Evolutionary conservation across 768 basidiomycete genomes (phyloP), one percentile per base, ranked within the genome.

Genomic region (Hortiboletus campestris): DNA sequence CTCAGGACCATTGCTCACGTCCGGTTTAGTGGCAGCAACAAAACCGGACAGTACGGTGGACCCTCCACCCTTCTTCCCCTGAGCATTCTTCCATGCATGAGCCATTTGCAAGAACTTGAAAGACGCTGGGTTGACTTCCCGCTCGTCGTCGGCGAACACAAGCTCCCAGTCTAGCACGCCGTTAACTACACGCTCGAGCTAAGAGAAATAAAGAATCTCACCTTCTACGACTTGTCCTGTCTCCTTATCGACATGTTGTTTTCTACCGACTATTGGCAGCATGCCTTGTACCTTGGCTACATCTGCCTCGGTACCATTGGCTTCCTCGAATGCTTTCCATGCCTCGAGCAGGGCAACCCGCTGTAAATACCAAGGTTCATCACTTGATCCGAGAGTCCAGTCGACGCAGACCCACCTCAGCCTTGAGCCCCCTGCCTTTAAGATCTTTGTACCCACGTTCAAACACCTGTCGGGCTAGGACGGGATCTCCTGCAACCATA

Each of bases 31-130:
- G 13, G 82, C 77, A 58, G 80, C 67, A 22, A 78, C 76, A 51
- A 84, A 83, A 10, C 80, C 81, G 29, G 82, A 78, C 41, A 80
- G 65, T 50, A 74, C 59, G 29, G 67, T 63, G 6, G 74, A 44
- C 11, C 67, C 71, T 42, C 71, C 73, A 19, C 63, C 64, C 51
- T 74, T 76, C 62, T 76, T 76, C 5, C 72, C 77, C 50, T 83
- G 79, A 1, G 82, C 65, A 51, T 74, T 78, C 63, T 87, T 88
- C 95, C 95, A 98, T 0, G 87, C 88, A 67, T 95, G 94, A 0
- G 96, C 96, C 80, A 90, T 92, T 69, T 95, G 89, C 68, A 98
- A 77, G 79, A 98, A 94, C 66, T 94, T 96, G 86, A 94, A 96
- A 0, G 91, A 84, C 0, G 92, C 87, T 0, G 95, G 92, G 65